Evolutionary conservation across 352 stramenopile species (phyloP).

Genomic region (Globisporangium radiosum): DNA sequence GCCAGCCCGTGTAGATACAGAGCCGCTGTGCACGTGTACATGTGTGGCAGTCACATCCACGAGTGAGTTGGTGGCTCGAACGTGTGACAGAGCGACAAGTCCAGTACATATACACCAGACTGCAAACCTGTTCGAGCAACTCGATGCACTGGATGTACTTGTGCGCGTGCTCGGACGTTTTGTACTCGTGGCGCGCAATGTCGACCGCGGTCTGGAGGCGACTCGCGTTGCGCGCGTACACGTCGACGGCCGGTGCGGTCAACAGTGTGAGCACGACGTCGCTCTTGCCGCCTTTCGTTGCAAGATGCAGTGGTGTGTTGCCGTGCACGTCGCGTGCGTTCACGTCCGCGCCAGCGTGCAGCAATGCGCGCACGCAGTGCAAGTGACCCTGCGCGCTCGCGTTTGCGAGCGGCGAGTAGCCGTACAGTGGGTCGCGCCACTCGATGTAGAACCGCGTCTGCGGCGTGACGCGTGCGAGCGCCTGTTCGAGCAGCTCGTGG

Average conservation of each 20-base stretch:
- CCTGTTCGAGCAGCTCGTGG: slow-evolving; percentile 34
- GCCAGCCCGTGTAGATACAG: slow-evolving; percentile 74
- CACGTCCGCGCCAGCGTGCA: slow-evolving; percentile 44
- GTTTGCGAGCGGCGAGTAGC: slow-evolving; percentile 61
- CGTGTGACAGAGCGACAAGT: neutral
- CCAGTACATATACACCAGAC: neutral
- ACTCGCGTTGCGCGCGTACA: slow-evolving; percentile 38
- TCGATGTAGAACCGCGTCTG: slow-evolving; percentile 61
- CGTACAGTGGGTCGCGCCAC: slow-evolving; percentile 56
- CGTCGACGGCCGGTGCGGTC: slow-evolving; percentile 39
- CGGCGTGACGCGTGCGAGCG: slow-evolving; percentile 43
- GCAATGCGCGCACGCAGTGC: slow-evolving; percentile 49
- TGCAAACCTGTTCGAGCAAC: slow-evolving; percentile 66
- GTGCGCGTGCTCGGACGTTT: slow-evolving; percentile 23
- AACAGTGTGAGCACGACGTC: slow-evolving; percentile 67
- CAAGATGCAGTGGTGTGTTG: slow-evolving; percentile 63
- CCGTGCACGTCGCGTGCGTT: slow-evolving; percentile 56
- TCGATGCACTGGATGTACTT: slow-evolving; percentile 69
- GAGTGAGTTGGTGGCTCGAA: no score
- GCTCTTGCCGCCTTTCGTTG: slow-evolving; percentile 45
- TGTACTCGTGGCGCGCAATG: slow-evolving; percentile 55
- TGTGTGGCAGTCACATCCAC: neutral
- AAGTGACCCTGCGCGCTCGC: slow-evolving; percentile 55
- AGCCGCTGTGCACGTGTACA: slow-evolving; percentile 40
- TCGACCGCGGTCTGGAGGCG: slow-evolving; percentile 67